Base-by-base conservation (phyloP, 2,329 filamentous ascomycete genomes). In the Didymella lethalis region DNA sequence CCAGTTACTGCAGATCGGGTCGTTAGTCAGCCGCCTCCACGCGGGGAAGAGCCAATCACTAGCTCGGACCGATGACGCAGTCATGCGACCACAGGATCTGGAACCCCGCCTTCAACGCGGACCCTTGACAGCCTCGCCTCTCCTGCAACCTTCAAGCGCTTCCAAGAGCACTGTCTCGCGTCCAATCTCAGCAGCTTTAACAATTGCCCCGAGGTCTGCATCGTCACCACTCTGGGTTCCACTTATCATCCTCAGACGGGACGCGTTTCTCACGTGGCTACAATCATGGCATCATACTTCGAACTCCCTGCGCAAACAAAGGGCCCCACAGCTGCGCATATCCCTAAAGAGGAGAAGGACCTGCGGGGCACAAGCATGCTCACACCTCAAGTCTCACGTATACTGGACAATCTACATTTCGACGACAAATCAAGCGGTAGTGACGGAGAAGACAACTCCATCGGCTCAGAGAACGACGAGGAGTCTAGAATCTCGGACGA, bases 231-330 rank as follows among this genome's bases (percentile, higher is more conserved):
- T 59, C n/a, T 43, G 46, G 16, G 34, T 25, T 44, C 40, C 47
- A 47, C 50, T 59, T 51, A 50, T 47, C 28, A 41, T 43, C 46
- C 34, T 43, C 32, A 28, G 46, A 54, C 29, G 44, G 43, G 48
- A 50, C 40, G 52, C 46, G 38, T 29, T 46, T 23, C 38, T 32
- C 41, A 50, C 32, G 50, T 59, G 34, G 40, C 34, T 59, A 46
- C 20, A 59, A 52, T 63, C 62, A 70, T 75, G 72, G 66, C 72
- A 69, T 76, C 73, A 72, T 76, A 76, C 58, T 76, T 75, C 43
- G 73, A 76, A 26, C 60, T 66, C 36, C 67, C 65, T 46, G 59
- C 63, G 20, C 65, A 69, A 59, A 54, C 66, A 51, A 62, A 59
- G 45, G 49, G 59, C 47, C 51, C 59, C 18, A 57, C 66, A 53